Evolutionary conservation across 1,284 basidiomycete genomes (phyloP).

Genomic region (Sphaerobolus stellatus): DNA sequence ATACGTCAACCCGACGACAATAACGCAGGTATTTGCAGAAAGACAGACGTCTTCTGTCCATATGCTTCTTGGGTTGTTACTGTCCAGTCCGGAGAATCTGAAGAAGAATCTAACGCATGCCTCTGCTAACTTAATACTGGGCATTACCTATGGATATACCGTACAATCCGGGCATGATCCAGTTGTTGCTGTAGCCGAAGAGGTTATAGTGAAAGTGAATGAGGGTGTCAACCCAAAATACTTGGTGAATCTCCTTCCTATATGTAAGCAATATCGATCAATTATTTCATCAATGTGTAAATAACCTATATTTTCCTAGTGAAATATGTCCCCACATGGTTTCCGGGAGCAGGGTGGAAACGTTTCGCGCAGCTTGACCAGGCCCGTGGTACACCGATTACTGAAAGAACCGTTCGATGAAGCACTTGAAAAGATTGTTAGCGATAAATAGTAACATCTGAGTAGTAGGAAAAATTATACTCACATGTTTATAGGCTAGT

Average conservation of each 20-base stretch:
- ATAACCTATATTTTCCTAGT: not conserved
- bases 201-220: not conserved
- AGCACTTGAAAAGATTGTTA: not conserved
- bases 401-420: not conserved
- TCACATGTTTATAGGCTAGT: not conserved
- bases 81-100: not conserved
- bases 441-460: not conserved
- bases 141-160: not conserved
- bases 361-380: constrained; percentile 8
- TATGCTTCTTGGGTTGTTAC: not conserved
- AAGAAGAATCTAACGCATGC: not conserved
- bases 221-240: not conserved
- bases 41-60: not conserved
- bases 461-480: constrained; percentile 13
- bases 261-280: not conserved
- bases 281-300: not conserved
- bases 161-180: not conserved
- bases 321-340: not conserved
- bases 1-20: constrained; percentile 15
- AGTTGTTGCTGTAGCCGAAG: not conserved
- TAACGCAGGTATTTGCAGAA: not conserved
- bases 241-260: not conserved
- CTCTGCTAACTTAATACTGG: not conserved
- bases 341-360: not conserved
- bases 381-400: not conserved